Evolutionary conservation across 352 stramenopile genomes (phyloP).

Genomic region (Phytopythium mirpurense): DNA sequence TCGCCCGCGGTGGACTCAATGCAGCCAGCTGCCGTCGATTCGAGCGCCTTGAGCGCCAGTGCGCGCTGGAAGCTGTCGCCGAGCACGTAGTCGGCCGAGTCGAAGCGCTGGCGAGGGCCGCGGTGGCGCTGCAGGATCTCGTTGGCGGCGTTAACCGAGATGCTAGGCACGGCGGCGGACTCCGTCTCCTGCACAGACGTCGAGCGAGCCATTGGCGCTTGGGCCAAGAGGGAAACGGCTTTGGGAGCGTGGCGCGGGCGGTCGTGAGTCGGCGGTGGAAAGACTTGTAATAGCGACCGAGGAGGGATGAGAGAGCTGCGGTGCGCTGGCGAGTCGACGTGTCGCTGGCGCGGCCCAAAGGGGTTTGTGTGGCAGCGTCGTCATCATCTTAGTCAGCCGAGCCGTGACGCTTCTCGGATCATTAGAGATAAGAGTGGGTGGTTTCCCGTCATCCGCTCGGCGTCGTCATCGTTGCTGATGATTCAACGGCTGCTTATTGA

Average conservation of each 20-base stretch:
- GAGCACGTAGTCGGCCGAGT: slow-evolving; percentile 70
- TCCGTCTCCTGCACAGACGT: background rate
- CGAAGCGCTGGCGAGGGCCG: slow-evolving; percentile 60
- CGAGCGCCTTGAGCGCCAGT: background rate
- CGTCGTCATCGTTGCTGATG: no score
- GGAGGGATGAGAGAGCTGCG: background rate
- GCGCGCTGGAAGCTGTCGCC: slow-evolving; percentile 18
- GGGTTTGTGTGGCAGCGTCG: background rate
- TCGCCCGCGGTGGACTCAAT: background rate
- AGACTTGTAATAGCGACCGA: slow-evolving; percentile 1
- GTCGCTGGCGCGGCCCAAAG: background rate
- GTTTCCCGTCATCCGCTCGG: no score
- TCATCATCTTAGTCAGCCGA: no score
- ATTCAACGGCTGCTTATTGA: no score
- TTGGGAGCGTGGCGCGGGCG: background rate
- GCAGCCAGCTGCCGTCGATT: slow-evolving; percentile 13
- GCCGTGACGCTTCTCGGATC: no score
- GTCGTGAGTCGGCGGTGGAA: background rate
- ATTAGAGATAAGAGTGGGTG: no score
- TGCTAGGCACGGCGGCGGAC: slow-evolving; percentile 5
- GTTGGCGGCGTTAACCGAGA: slow-evolving; percentile 24
- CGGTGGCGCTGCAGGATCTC: slow-evolving; percentile 47
- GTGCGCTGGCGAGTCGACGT: no score
- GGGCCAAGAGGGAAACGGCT: background rate
- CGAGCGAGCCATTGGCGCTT: slow-evolving; percentile 2